Percentiles rank a stretch among this genome's conserved stretches.
phyloP scores from a whole-genome alignment of 2,329 filamentous ascomycete species.

The Colletotrichum endophyticum region DNA sequence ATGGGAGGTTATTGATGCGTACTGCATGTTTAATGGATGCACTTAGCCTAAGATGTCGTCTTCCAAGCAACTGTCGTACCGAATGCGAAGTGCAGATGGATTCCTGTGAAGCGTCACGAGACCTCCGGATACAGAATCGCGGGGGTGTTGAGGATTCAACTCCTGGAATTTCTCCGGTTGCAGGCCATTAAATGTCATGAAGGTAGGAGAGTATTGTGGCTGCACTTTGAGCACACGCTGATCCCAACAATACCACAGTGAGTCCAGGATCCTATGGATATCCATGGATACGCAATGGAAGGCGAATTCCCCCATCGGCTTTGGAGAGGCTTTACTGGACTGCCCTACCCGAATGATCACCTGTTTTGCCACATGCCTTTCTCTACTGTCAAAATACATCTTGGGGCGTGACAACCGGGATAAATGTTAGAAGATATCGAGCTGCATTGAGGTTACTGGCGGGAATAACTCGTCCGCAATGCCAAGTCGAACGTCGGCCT shows the following conservation, averaged over 20 bases:
- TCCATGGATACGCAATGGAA: background rate
- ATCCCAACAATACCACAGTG: background rate
- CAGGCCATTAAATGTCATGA: background rate
- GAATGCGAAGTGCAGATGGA: background rate
- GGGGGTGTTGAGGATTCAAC: rapidly evolving
- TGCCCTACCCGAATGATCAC: background rate
- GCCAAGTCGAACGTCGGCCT: background rate
- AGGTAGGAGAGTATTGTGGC: background rate
- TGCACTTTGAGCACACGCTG: background rate
- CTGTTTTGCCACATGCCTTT: background rate
- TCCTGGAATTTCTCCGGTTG: background rate
- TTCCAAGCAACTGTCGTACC: background rate
- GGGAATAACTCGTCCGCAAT: background rate
- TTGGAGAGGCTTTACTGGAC: background rate
- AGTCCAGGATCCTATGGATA: rapidly evolving
- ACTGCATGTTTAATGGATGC: background rate
- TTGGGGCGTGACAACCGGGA: background rate
- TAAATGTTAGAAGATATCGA: background rate
- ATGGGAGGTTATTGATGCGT: background rate
- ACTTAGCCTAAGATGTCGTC: background rate
- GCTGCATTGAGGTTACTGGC: background rate
- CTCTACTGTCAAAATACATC: background rate
- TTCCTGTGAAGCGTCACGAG: background rate
- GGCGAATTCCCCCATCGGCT: background rate
- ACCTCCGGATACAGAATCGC: rapidly evolving